Evolutionary conservation across 192 early-diverging fungal species (phyloP), one percentile per base, ranked within the genome.

Genomic region (Endogone sp.): DNA sequence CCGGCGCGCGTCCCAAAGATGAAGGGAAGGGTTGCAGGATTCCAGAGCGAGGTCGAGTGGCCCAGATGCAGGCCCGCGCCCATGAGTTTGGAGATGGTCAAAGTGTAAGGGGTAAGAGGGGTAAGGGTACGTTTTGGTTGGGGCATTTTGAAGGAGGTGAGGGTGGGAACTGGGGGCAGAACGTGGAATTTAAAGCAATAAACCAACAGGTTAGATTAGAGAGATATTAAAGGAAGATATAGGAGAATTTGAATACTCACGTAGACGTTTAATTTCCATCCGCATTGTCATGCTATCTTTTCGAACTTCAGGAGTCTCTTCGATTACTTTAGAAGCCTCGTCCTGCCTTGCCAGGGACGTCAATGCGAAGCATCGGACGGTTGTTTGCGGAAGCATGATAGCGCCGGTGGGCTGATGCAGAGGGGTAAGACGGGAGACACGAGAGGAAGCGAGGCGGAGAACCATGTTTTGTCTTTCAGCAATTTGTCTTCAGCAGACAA

Each of bases 51-150:
- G 26, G 83, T 85, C 9, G 85, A 80, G 78, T 97, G 95, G 60
- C 97, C 97, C 64, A 98, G 75, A 77, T 98, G 97, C 68, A 95
- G 80, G 62, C 90, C 91, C 16, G 95, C 91, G 3, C 93, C 90
- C 69, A 96, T 66, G 60, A 94, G 81, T 37, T 81, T 77, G 29
- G 87, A 84, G 58, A 92, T 82, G 4, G 90, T 87, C 54, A 92
- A 25, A 57, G 85, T 79, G 62, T 77, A 73, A 20, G 72, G 71
- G 55, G 78, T 75, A 59, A 67, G 29, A 27, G 81, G 66, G n/a
- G n/a, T n/a, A n/a, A n/a, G n/a, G n/a, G n/a, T n/a, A n/a, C n/a
- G n/a, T n/a, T n/a, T n/a, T n/a, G n/a, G n/a, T n/a, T n/a, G n/a
- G n/a, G n/a, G n/a, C n/a, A n/a, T n/a, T n/a, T n/a, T n/a, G n/a